Evolutionary conservation across 202 grass and related monocot genomes (phyloP).

Genomic region (Bolboschoenoplectus hybrid): DNA sequence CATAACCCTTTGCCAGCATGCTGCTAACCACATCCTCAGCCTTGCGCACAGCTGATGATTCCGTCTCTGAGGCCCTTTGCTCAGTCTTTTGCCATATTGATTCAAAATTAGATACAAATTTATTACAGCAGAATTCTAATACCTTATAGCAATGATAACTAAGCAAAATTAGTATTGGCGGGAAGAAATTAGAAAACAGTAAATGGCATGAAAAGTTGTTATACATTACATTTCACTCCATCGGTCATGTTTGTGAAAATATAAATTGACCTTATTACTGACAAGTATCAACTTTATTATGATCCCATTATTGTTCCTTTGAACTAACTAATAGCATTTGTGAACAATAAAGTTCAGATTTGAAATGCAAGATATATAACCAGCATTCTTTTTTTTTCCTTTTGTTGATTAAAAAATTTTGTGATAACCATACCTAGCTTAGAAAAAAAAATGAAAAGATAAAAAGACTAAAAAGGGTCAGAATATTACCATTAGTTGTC

Average conservation of each 20-base stretch:
- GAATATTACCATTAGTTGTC: constrained; percentile 51
- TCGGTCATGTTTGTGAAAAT: background rate
- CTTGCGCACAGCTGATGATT: constrained; percentile 73
- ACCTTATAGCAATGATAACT: constrained; percentile 9
- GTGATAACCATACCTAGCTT: background rate
- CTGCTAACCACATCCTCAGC: constrained; percentile 96
- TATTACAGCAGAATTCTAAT: background rate
- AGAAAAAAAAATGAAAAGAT: background rate
- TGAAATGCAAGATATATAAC: constrained; percentile 2
- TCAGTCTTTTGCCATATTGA: constrained; percentile 33
- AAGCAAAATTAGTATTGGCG: background rate
- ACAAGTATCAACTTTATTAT: constrained; percentile 12
- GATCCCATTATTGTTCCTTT: background rate
- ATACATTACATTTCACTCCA: background rate
- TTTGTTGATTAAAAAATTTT: constrained; percentile 13
- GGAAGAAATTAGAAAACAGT: background rate
- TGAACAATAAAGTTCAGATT: background rate
- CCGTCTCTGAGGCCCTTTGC: constrained; percentile 41
- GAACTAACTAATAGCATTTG: background rate
- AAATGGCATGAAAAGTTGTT: background rate
- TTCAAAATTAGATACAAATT: background rate
- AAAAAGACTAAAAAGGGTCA: constrained; percentile 24
- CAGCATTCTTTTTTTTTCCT: background rate
- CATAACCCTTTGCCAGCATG: constrained; percentile 96
- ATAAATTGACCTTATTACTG: background rate